These are phyloP conservation scores for Cercospora sp. DNA, from an alignment of 2,329 filamentous ascomycete genomes.

Conservation along the genomic window DNA sequence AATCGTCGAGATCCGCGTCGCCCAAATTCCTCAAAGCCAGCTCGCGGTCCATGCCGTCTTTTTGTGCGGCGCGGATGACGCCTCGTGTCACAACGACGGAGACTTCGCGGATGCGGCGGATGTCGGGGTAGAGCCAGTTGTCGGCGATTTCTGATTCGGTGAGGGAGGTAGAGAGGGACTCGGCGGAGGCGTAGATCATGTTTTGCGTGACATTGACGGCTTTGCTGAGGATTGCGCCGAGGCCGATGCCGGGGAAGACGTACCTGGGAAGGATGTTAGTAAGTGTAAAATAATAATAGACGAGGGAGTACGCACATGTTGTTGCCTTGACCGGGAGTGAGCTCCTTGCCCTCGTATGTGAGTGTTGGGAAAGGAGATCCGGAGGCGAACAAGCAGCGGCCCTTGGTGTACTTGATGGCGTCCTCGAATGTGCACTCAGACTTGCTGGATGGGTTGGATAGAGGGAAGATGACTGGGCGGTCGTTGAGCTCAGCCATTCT, in stretches of 20 bases:
- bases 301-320: conserved; percentile 53
- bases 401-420: conserved; percentile 82
- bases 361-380: conserved; percentile 85
- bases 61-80: conserved; percentile 88
- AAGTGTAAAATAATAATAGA: too few relatives aligned
- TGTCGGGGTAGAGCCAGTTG: conserved; percentile 83
- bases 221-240: conserved; percentile 90
- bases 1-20: conserved; percentile 70
- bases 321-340: conserved; percentile 66
- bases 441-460: conserved; percentile 94
- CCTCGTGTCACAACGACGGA: conserved; percentile 82
- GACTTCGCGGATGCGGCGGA: conserved; percentile 88
- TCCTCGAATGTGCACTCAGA: conserved; percentile 97
- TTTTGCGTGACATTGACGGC: conserved; percentile 81
- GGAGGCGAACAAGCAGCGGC: conserved; percentile 84
- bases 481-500: conserved; percentile 63
- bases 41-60: conserved; percentile 63
- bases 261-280: conserved; percentile 50
- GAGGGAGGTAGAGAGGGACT: conserved; percentile 74
- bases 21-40: conserved; percentile 63
- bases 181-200: conserved; percentile 95
- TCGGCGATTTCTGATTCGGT: conserved; percentile 77
- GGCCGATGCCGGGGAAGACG: conserved; percentile 93
- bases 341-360: conserved; percentile 46
- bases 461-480: conserved; percentile 76